Evolutionary conservation across 2,329 filamentous ascomycete genomes (phyloP), one percentile per base, ranked within the genome.

Genomic region (Botrytis galanthina): DNA sequence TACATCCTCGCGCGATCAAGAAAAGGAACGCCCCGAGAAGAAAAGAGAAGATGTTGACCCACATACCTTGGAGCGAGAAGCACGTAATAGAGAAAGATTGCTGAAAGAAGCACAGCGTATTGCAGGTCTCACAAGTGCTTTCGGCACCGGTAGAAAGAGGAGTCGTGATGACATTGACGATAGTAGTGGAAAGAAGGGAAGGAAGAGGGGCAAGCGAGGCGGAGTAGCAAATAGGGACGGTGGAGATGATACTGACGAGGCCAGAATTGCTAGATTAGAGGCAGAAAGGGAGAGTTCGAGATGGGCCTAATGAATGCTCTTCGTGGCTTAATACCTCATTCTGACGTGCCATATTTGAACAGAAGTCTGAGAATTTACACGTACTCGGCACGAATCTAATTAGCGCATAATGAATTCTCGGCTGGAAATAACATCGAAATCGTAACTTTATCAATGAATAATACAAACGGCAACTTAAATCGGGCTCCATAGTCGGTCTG

Each of bases 51-150:
- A 76, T 60, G 75, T 78, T 42, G 78, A 81, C 62, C 79, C 79
- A 10, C 91, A 93, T 81, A 91, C 91, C 1, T 84, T 90, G 0
- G 91, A 93, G 81, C 88, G 91, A 35, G 91, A 92, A 79, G 88
- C 88, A 20, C 84, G 90, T 26, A 87, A 91, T 78, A 86, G 90
- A 63, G 90, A 92, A 80, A 85, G 91, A 39, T 84, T 92, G 70
- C 84, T 91, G 20, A 91, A 90, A 78, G 91, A 93, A 81, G 88
- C 89, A 57, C 89, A 93, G 81, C 87, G 89, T 51, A 88, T 91
- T 81, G 85, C 89, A 62, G 85, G 87, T 61, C 80, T 89, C 70
- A 81, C 84, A 3, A 83, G 85, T 70, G 78, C 82, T 57, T 73
- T 64, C 22, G 69, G 76, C 54, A 73, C 63, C 12, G 70, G 75